These are phyloP conservation scores for Neopestalotiopsis rosae DNA, from an alignment of 2,329 filamentous ascomycete species.

Conservation along the genomic window DNA sequence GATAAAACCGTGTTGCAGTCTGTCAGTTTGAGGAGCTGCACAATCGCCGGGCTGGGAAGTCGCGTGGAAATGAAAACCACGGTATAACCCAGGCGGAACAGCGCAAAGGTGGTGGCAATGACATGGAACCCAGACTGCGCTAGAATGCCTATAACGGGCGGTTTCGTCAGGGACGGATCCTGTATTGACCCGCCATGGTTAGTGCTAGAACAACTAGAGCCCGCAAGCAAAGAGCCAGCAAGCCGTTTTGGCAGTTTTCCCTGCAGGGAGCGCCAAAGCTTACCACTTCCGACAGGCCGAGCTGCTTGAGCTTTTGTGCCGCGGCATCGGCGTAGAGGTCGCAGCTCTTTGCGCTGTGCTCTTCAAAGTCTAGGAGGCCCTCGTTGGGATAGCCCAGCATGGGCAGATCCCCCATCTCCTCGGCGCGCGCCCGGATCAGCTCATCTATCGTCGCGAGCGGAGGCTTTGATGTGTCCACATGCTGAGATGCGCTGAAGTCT, in stretches of 20 bases:
- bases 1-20: background rate
- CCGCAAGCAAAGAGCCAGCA: too few relatives aligned
- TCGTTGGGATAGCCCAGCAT: conserved; percentile 10
- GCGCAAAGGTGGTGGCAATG: conserved; percentile 10
- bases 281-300: conserved; percentile 6
- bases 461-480: background rate
- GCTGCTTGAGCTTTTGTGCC: conserved; percentile 1
- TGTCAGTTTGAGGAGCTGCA: background rate
- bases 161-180: conserved; percentile 6
- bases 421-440: conserved; percentile 11
- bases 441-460: conserved; percentile 9
- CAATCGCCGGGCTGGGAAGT: background rate
- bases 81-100: conserved; percentile 12
- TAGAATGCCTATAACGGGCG: conserved; percentile 9
- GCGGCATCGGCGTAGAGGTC: conserved; percentile 14
- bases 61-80: conserved; percentile 4
- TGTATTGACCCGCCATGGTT: background rate
- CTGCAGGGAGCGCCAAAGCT: background rate
- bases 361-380: conserved; percentile 13
- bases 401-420: conserved; percentile 7
- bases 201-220: background rate
- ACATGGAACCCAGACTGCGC: conserved; percentile 10
- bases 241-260: background rate
- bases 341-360: conserved; percentile 10
- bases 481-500: background rate